These are phyloP conservation scores for Saitozyma podzolica DNA, from an alignment of 768 basidiomycete genomes.

Conservation along the genomic window DNA sequence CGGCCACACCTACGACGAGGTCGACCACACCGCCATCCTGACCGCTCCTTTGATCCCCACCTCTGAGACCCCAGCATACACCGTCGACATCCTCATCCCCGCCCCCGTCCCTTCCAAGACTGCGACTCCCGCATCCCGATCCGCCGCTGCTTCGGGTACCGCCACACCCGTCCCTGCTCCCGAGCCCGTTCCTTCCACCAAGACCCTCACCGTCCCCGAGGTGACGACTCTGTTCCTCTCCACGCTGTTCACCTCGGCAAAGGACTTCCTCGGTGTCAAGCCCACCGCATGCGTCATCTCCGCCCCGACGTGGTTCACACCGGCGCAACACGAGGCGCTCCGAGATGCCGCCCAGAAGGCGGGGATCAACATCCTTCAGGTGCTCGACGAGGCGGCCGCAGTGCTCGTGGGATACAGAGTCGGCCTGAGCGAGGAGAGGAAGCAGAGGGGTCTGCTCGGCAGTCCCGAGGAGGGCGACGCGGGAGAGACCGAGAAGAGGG, in stretches of 20 bases:
- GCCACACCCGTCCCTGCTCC: slow-evolving; percentile 56
- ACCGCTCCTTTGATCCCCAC: slow-evolving; percentile 70
- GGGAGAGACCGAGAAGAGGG: slow-evolving; percentile 50
- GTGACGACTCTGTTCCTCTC: slow-evolving; percentile 80
- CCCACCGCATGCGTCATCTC: slow-evolving; percentile 78
- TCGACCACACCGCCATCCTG: slow-evolving; percentile 51
- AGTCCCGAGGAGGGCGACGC: slow-evolving; percentile 50
- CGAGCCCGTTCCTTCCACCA: slow-evolving; percentile 62
- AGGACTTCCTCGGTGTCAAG: slow-evolving; percentile 79
- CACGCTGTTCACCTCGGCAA: slow-evolving; percentile 80
- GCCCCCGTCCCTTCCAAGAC: slow-evolving; percentile 62
- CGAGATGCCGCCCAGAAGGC: slow-evolving; percentile 73
- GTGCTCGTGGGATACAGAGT: slow-evolving; percentile 59
- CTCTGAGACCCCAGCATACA: slow-evolving; percentile 69
- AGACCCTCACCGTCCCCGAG: slow-evolving; percentile 78
- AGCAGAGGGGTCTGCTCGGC: slow-evolving; percentile 48
- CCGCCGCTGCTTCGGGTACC: slow-evolving; percentile 54
- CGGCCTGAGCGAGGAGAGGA: slow-evolving; percentile 47
- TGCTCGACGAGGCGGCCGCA: slow-evolving; percentile 84
- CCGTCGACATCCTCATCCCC: slow-evolving; percentile 75
- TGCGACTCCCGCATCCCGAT: slow-evolving; percentile 52
- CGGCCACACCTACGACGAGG: slow-evolving; percentile 69
- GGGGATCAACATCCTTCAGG: slow-evolving; percentile 78
- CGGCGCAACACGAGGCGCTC: slow-evolving; percentile 68
- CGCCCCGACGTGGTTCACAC: slow-evolving; percentile 73